Conservation (phyloP, 108 stramenopile species). For the Nitzschia inconspicua region DNA sequence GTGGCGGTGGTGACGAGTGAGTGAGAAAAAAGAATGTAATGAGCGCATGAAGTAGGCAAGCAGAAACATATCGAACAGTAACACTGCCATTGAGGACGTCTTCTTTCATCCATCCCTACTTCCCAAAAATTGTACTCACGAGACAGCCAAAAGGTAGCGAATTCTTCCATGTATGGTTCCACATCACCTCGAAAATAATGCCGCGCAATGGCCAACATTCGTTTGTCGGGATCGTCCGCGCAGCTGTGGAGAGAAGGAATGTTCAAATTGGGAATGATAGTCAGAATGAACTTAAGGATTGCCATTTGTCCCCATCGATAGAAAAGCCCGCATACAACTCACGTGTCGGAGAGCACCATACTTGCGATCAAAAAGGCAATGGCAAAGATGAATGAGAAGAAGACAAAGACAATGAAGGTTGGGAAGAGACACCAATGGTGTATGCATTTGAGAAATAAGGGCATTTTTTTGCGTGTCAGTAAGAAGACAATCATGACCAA, state of each 20-base stretch:
- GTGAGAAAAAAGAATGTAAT: too few species aligned
- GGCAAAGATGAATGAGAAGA: conserved; percentile 1
- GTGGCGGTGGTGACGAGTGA: too few species aligned
- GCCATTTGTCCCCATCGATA: too few species aligned
- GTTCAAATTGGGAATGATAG: neutral
- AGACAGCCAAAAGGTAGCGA: neutral
- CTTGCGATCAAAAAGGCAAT: conserved; percentile 9
- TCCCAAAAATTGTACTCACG: conserved; percentile 5
- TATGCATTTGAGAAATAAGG: neutral
- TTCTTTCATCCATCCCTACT: too few species aligned
- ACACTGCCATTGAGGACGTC: too few species aligned
- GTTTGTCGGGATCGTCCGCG: conserved; percentile 2
- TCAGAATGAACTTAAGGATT: too few species aligned
- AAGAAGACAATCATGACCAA: conserved; percentile 1
- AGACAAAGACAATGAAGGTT: neutral
- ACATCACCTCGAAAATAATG: neutral
- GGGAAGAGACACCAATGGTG: conserved; percentile 10
- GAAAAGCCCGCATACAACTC: neutral
- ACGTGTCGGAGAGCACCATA: conserved; percentile 8
- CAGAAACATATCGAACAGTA: too few species aligned
- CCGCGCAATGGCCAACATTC: neutral
- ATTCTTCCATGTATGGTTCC: neutral
- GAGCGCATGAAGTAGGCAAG: too few species aligned
- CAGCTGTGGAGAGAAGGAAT: neutral
- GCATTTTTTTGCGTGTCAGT: neutral